A percentile compares a stretch with the other conserved stretches of the same genome.
Conservation (phyloP, 352 stramenopile species). For the Blastocystis sp. region DNA sequence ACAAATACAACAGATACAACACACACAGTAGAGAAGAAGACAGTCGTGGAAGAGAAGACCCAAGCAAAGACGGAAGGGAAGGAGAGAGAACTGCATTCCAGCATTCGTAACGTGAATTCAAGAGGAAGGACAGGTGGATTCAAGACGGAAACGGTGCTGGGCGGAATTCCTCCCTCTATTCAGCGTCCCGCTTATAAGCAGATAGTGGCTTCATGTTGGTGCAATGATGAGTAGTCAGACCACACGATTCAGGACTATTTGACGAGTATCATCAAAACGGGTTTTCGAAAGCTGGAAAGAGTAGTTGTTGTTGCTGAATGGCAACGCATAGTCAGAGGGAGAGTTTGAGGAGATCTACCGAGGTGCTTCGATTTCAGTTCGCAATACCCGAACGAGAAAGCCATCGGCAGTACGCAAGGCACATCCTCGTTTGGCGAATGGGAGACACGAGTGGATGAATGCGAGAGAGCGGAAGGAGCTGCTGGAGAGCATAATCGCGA, state of each 20-base stretch:
- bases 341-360: background rate
- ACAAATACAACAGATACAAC: background rate
- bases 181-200: background rate
- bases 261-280: background rate
- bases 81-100: background rate
- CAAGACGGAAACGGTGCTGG: background rate
- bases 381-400: background rate
- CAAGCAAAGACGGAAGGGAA: background rate
- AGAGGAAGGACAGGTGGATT: background rate
- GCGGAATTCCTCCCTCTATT: background rate
- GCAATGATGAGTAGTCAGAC: background rate
- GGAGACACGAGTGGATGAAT: slow-evolving; percentile 15
- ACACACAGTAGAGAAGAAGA: background rate
- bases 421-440: background rate
- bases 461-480: slow-evolving; percentile 23
- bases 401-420: background rate
- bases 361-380: background rate
- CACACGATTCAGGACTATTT: background rate
- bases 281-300: background rate
- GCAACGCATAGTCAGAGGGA: slow-evolving; percentile 19
- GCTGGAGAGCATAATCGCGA: background rate
- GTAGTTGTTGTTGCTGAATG: background rate
- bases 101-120: background rate
- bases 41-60: background rate
- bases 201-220: background rate